Base-by-base conservation (phyloP, 192 early-diverging fungal genomes). In the Powellomyces hirtus region DNA sequence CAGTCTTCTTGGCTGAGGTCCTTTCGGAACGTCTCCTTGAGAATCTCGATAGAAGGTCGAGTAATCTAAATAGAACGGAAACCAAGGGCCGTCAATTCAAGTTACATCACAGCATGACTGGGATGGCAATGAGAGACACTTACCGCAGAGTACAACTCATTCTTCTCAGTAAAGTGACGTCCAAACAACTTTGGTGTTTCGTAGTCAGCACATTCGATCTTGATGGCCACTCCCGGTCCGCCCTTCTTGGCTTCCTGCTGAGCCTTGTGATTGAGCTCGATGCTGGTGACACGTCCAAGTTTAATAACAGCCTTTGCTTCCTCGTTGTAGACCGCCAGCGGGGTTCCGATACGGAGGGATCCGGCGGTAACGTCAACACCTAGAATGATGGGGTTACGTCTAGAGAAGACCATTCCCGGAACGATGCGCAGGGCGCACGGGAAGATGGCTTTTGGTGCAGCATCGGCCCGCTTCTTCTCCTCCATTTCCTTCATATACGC, bases 291-390 rank as follows among this genome's bases (percentile, higher is more conserved):
- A 67, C 90, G 92, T 44, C 97, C 97, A 22, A 99, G 79, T 11
- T 66, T 79, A 61, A 92, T 79, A 44, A 92, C 79, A 64, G 87
- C 85, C 59, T 82, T 79, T 53, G 81, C 81, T 79, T 81, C 88
- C 14, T 85, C 74, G 46, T 88, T 86, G 20, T 92, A 81, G 1
- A 96, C 95, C 74, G 93, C 96, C 22, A 99, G 70, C 5, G 97
- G 97, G 0, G 97, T 99, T 35, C 94, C 95, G 2, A 86, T 64
- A 53, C 91, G 89, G 68, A 99, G 82, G 59, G 82, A 79, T 44
- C 97, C 97, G 73, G 97, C 96, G 14, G 90, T 50, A n/a, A 98
- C 91, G 77, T 99, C 97, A 18, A 93, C 89, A 72, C 96, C 97
- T 53, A 99, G 84, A 59, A 98, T 87, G 65, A 99, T 92, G 50